These are phyloP conservation scores for Mycothermus thermophilus DNA, from an alignment of 495 filamentous ascomycete genomes.

Conservation along the genomic window DNA sequence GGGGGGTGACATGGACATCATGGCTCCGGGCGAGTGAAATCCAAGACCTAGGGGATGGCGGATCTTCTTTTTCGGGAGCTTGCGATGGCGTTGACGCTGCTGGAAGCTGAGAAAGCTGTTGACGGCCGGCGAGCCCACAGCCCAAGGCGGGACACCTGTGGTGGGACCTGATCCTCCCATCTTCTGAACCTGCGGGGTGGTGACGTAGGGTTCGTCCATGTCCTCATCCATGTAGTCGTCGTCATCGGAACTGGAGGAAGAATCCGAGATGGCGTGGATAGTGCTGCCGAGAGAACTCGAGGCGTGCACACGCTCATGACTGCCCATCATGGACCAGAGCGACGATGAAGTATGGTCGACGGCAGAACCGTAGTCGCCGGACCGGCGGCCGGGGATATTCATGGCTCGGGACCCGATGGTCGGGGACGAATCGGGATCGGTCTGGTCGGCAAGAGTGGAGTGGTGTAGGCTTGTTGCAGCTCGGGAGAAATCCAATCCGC, in stretches of 20 bases:
- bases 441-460: conserved; percentile 77
- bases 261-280: conserved; percentile 64
- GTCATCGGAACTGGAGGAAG: conserved; percentile 61
- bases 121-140: conserved; percentile 45
- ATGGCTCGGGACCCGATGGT: conserved; percentile 66
- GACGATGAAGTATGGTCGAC: conserved; percentile 27
- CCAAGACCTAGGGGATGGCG: conserved; percentile 24
- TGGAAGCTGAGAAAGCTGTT: conserved; percentile 66
- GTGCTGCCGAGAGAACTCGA: conserved; percentile 81
- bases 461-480: conserved; percentile 93
- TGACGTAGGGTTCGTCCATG: conserved; percentile 61
- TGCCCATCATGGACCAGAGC: conserved; percentile 35
- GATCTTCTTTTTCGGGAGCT: conserved; percentile 28
- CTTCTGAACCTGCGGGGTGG: conserved; percentile 52
- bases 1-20: conserved; percentile 32
- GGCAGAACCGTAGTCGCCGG: conserved; percentile 18
- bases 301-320: conserved; percentile 53
- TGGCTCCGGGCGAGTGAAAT: conserved; percentile 21
- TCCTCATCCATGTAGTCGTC: conserved; percentile 73
- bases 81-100: conserved; percentile 56
- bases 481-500: conserved; percentile 83
- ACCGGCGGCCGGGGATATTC: conserved; percentile 48
- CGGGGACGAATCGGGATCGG: conserved; percentile 89
- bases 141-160: conserved; percentile 39
- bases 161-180: conserved; percentile 27